Conservation (phyloP, 805 yeast genomes). For the Priceomyces castillae region DNA sequence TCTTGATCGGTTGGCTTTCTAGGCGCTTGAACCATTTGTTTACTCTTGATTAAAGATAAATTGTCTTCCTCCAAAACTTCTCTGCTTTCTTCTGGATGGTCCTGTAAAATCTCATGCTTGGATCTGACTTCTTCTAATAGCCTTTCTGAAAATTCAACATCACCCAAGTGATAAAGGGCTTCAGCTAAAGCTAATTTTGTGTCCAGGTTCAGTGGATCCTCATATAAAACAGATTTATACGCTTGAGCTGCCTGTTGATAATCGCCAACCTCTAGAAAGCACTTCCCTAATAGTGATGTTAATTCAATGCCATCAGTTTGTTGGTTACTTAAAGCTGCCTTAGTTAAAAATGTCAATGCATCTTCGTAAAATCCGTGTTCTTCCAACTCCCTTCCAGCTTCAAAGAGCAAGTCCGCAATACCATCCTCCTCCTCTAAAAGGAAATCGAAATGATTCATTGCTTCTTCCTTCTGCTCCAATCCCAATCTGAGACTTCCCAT, state of each 20-base stretch:
- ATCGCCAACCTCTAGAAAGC: conserved; percentile 71
- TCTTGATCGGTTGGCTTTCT: conserved; percentile 42
- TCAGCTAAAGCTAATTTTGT: conserved; percentile 79
- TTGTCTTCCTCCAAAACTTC: conserved; percentile 8
- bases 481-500: conserved; percentile 72
- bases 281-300: conserved; percentile 64
- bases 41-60: conserved; percentile 16
- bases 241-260: conserved; percentile 62
- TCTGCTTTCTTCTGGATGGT: conserved; percentile 2
- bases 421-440: conserved; percentile 59
- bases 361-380: conserved; percentile 68
- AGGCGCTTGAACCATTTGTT: conserved; percentile 8
- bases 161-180: conserved; percentile 65
- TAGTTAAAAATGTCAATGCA: conserved; percentile 65
- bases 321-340: conserved; percentile 55
- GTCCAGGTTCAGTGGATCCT: conserved; percentile 65
- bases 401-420: conserved; percentile 68
- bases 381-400: conserved; percentile 74
- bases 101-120: conserved; percentile 3
- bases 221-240: conserved; percentile 51
- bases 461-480: conserved; percentile 63
- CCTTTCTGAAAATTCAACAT: conserved; percentile 52
- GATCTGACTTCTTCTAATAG: conserved; percentile 54
- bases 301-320: conserved; percentile 48
- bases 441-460: conserved; percentile 63